phyloP scores from a whole-genome alignment of 2,329 filamentous ascomycete genomes.

The Acephala macrosclerotiorum region DNA sequence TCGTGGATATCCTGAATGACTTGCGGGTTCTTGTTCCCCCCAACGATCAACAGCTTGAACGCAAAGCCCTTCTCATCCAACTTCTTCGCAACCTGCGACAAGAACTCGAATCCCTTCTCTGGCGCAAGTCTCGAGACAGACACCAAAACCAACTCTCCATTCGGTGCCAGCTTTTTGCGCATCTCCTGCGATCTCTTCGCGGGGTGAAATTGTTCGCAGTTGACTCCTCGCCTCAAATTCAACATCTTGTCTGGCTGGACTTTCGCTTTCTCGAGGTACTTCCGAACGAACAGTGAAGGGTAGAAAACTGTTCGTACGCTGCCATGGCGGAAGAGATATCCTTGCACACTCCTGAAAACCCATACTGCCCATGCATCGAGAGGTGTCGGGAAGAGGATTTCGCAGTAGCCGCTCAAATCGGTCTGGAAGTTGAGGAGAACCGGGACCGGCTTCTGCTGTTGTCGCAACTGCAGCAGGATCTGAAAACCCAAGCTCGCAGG shows the following conservation, averaged over 20 bases:
- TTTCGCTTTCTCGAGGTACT: constrained; percentile 64
- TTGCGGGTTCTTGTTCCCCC: constrained; percentile 69
- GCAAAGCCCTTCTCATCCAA: constrained; percentile 62
- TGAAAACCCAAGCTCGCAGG: constrained; percentile 76
- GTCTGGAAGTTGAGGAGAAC: constrained; percentile 77
- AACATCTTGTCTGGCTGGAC: constrained; percentile 65
- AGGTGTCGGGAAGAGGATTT: constrained; percentile 71
- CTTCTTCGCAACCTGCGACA: constrained; percentile 61
- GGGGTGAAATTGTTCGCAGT: constrained; percentile 68
- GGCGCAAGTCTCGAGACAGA: constrained; percentile 72
- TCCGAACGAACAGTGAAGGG: constrained; percentile 67
- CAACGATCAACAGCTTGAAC: constrained; percentile 72
- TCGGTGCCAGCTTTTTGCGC: constrained; percentile 62
- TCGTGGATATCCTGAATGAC: constrained; percentile 68
- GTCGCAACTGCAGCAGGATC: constrained; percentile 71
- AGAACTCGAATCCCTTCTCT: constrained; percentile 75
- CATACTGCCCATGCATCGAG: constrained; percentile 68
- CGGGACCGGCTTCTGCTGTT: constrained; percentile 62
- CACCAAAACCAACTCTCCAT: constrained; percentile 69
- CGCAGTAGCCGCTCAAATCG: constrained; percentile 72
- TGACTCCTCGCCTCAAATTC: constrained; percentile 69
- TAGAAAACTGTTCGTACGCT: constrained; percentile 74
- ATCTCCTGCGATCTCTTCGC: constrained; percentile 57
- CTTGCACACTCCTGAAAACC: constrained; percentile 68
- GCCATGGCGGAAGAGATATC: constrained; percentile 68